Conservation (phyloP, 2,329 filamentous ascomycete genomes). For the Ciborinia camelliae region DNA sequence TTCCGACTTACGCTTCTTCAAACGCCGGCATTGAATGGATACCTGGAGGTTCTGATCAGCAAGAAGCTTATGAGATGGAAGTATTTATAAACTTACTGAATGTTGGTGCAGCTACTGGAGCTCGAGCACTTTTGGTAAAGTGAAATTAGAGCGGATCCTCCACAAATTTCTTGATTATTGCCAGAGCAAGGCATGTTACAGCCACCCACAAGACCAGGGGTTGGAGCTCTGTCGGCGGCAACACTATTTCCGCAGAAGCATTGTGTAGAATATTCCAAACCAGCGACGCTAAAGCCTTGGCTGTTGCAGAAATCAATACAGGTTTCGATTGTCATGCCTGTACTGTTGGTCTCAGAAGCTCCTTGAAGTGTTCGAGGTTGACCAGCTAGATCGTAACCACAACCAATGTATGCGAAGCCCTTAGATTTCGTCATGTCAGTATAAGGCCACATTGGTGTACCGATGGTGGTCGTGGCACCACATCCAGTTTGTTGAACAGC, state of each 20-base stretch:
- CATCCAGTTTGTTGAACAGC: conserved; percentile 42
- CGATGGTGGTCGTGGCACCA: conserved; percentile 47
- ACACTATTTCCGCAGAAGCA: conserved; percentile 32
- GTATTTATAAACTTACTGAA: background rate
- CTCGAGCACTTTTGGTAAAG: conserved; percentile 20
- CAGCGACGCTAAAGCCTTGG: conserved; percentile 31
- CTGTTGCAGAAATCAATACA: conserved; percentile 37
- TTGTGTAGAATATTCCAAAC: conserved; percentile 37
- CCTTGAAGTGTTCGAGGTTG: conserved; percentile 37
- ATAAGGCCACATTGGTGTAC: conserved; percentile 45
- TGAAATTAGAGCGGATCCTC: conserved; percentile 25
- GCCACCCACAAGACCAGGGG: conserved; percentile 6
- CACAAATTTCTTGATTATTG: conserved; percentile 29
- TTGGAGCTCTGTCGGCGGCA: conserved; percentile 19
- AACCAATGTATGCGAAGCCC: conserved; percentile 59
- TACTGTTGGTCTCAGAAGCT: conserved; percentile 11
- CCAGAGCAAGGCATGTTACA: conserved; percentile 23
- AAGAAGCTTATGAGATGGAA: background rate
- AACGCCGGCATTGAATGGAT: conserved; percentile 10
- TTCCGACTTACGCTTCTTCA: conserved; percentile 3
- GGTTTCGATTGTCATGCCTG: conserved; percentile 27
- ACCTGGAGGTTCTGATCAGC: conserved; percentile 2
- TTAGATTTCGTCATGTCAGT: conserved; percentile 45
- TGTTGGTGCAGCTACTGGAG: background rate
- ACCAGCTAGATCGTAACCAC: conserved; percentile 49